These are phyloP conservation scores for Mrakia gelida DNA, from an alignment of 768 basidiomycete species.

Conservation along the genomic window DNA sequence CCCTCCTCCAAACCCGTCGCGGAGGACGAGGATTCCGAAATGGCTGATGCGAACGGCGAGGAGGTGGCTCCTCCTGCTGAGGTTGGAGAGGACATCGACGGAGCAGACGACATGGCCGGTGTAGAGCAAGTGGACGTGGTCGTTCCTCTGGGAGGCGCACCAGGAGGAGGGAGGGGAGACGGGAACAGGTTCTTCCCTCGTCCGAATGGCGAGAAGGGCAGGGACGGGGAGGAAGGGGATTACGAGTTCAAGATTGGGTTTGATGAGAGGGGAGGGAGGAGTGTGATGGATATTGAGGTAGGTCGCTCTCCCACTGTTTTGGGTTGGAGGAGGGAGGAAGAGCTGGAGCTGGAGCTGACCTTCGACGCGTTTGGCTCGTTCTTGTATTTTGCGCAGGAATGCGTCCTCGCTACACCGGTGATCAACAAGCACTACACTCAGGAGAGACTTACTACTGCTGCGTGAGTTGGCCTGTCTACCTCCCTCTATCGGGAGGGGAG, in stretches of 20 bases:
- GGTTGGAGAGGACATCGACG: slow-evolving; percentile 34
- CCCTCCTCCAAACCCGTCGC: background rate
- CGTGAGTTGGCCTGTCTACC: no score
- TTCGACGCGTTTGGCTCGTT: no score
- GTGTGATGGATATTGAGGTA: slow-evolving; percentile 88
- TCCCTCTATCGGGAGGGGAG: no score
- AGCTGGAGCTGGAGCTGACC: background rate
- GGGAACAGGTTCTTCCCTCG: slow-evolving; percentile 24
- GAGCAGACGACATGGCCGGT: slow-evolving; percentile 48
- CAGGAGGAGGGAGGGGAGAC: background rate
- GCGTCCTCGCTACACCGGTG: slow-evolving; percentile 78
- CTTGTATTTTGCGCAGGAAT: slow-evolving; percentile 59
- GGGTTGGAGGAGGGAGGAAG: background rate
- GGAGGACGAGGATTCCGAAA: background rate
- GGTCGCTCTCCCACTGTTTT: slow-evolving; percentile 40
- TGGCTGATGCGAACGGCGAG: slow-evolving; percentile 26
- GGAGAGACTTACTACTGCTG: slow-evolving; percentile 49
- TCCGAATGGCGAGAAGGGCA: background rate
- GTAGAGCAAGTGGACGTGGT: slow-evolving; percentile 30
- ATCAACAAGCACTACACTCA: slow-evolving; percentile 64
- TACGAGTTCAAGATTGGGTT: slow-evolving; percentile 84
- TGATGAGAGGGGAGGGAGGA: slow-evolving; percentile 67
- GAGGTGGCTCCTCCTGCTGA: no score
- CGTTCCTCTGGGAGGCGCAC: background rate
- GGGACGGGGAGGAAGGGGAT: background rate